Evolutionary conservation across 257 asterid genomes (phyloP), one percentile per base, ranked within the genome.

Genomic region (Solanum medicagineum): DNA sequence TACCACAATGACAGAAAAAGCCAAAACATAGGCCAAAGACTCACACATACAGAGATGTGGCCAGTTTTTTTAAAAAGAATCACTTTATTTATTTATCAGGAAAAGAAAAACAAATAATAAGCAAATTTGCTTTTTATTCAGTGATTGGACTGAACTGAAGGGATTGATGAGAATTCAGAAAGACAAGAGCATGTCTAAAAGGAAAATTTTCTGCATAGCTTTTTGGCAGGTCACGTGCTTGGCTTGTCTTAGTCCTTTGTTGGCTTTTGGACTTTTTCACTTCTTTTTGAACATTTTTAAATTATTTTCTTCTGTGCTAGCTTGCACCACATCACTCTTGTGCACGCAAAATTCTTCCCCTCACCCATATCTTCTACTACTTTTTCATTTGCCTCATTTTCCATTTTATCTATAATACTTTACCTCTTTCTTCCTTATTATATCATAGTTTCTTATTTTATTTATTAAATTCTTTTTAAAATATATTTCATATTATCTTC

Each of bases 191-290:
- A 49, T 86, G 55, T n/a, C 81, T 47, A 14, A 74, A 22, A 22
- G n/a, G 57, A n/a, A 73, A 73, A 11, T 47, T 73, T 12, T 42
- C 88, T 88, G 84, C 91, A 5, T 20, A 49, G 86, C 44, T 51
- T 84, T 75, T 89, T 92, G 92, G 89, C 95, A 94, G 97, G 89
- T 92, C 99, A 95, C 97, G 97, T 94, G 98, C 92, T 90, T 90
- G 92, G 84, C 90, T 91, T 93, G 97, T 95, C 98, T 88, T 84
- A 45, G 85, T 90, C 90, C 90, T 85, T 91, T 87, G 93, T 89
- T 93, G 90, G 86, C 89, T 88, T 93, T 88, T 88, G 89, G 80
- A 87, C 81, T 60, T 86, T 81, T 84, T 56, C 49, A 59, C 70
- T 81, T 44, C 16, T 69, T 69, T 74, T 81, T 85, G 85, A 42